phyloP scores from a whole-genome alignment of 257 asterid species.

The Sherardia arvensis region DNA sequence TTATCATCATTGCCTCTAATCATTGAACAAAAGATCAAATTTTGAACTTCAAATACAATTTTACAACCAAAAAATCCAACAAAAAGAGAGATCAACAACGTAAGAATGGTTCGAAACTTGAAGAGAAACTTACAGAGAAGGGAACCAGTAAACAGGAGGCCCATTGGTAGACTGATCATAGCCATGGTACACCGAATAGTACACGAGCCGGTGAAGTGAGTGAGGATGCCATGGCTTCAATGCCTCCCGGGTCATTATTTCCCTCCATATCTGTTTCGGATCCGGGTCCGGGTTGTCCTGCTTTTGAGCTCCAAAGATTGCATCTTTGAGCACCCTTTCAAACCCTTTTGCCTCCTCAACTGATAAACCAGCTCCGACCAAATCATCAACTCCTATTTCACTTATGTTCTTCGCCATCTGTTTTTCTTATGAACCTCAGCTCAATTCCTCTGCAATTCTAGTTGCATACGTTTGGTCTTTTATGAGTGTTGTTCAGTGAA shows the following conservation, averaged over 20 bases:
- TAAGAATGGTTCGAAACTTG: too few relatives aligned
- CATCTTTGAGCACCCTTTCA: conserved; percentile 28
- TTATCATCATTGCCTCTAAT: background rate
- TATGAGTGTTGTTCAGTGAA: background rate
- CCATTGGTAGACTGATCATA: conserved; percentile 46
- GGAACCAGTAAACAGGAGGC: conserved; percentile 83
- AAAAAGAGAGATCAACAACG: background rate
- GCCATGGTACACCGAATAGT: conserved; percentile 44
- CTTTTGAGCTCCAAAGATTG: conserved; percentile 9
- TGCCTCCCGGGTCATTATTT: conserved; percentile 37
- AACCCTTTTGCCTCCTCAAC: conserved; percentile 48
- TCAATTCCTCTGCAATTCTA: background rate
- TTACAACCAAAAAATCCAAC: background rate
- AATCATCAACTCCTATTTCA: conserved; percentile 45
- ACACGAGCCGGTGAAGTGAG: conserved; percentile 60
- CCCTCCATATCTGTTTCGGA: conserved; percentile 46
- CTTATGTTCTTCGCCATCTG: conserved; percentile 36
- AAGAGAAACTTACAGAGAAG: conserved; percentile 47
- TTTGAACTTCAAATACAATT: background rate
- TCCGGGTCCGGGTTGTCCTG: conserved; percentile 12
- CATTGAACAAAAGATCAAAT: background rate
- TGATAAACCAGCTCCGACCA: conserved; percentile 45
- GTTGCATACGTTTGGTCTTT: too few relatives aligned
- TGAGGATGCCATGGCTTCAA: conserved; percentile 73
- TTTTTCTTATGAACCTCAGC: background rate